Conservation (phyloP, 495 filamentous ascomycete species). For the Penicillium robsamsonii region DNA sequence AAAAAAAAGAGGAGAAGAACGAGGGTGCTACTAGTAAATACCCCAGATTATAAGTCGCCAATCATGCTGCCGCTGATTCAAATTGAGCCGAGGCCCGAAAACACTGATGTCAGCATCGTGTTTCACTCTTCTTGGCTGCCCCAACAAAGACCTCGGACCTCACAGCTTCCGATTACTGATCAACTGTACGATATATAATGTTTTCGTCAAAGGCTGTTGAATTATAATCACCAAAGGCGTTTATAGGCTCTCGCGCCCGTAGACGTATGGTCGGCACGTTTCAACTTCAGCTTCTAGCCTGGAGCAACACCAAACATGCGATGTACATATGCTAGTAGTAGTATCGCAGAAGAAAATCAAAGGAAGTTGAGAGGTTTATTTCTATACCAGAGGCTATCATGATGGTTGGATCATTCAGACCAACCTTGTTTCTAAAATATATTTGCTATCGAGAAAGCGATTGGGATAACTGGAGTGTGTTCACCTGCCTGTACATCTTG, state of each 20-base stretch:
- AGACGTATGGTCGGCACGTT: background rate
- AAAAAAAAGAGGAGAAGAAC: background rate
- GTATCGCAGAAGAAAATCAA: background rate
- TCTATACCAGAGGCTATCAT: background rate
- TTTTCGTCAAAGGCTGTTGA: background rate
- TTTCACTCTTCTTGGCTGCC: background rate
- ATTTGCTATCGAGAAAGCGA: background rate
- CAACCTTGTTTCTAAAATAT: background rate
- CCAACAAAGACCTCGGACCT: background rate
- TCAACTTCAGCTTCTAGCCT: background rate
- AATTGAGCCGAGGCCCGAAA: conserved; percentile 14
- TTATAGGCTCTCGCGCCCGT: background rate
- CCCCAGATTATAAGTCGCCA: conserved; percentile 11
- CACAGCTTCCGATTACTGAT: background rate
- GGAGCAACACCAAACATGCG: background rate
- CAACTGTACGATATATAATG: background rate
- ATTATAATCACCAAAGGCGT: background rate
- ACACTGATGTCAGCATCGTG: conserved; percentile 8
- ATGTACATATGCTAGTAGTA: background rate
- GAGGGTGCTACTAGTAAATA: conserved; percentile 6
- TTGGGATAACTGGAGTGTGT: background rate
- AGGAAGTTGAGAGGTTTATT: background rate
- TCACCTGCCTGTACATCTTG: background rate
- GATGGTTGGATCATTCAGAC: background rate
- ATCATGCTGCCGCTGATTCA: conserved; percentile 9